Evolutionary conservation across 75 land plant species (phyloP).

Genomic region (Azolla pinnata): DNA sequence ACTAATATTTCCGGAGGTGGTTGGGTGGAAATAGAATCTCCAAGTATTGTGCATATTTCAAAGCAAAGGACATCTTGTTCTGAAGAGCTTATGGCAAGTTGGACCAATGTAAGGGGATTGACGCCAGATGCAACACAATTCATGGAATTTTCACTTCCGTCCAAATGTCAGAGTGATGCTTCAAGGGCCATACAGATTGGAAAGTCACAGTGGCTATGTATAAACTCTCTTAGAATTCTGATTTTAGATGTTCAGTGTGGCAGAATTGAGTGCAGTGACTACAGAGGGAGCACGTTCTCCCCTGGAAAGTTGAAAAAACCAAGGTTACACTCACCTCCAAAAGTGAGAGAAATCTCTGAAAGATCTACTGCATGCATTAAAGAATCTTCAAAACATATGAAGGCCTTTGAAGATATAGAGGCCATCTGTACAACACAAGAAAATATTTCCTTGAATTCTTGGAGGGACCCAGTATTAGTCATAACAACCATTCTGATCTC

Average conservation of each 20-base stretch:
- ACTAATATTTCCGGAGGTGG: constrained; percentile 28
- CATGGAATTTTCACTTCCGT: constrained; percentile 14
- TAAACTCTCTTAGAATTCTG: constrained; percentile 16
- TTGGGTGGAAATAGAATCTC: constrained; percentile 22
- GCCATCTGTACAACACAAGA: constrained; percentile 1
- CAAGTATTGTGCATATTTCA: constrained; percentile 7
- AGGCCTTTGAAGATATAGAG: constrained; percentile 15
- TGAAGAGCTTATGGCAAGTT: constrained; percentile 21
- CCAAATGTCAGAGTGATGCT: not conserved
- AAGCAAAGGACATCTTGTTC: constrained; percentile 18
- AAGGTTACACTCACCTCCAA: not conserved
- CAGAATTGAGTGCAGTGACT: not conserved
- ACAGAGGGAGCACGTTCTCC: not conserved
- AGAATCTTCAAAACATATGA: not conserved
- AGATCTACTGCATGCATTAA: not conserved
- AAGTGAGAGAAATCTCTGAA: not conserved
- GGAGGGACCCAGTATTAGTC: constrained; percentile 24
- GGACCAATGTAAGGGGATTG: constrained; percentile 17
- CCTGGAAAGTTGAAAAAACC: constrained; percentile 5
- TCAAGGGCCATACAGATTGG: not conserved
- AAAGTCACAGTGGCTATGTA: constrained; percentile 5
- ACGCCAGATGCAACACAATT: constrained; percentile 27
- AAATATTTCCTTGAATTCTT: constrained; percentile 16
- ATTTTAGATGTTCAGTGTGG: constrained; percentile 22
- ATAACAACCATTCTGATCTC: constrained; percentile 17